Conservation (phyloP, 2,329 filamentous ascomycete genomes). For the Aspergillus jensenii region DNA sequence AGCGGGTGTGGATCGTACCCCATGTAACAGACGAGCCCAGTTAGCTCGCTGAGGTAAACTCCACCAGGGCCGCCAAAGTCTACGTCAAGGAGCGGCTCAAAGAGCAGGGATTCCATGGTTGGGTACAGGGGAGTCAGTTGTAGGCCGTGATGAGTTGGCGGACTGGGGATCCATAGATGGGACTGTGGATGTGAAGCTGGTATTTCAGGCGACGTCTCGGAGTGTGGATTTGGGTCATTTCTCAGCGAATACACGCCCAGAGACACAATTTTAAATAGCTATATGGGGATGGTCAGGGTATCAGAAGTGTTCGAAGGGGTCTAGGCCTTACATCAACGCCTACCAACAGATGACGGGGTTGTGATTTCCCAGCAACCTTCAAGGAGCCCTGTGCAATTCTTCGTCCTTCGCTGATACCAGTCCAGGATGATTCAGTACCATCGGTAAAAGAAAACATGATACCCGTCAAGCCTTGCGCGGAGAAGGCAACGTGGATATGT, state of each 20-base stretch:
- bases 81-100: constrained; percentile 11
- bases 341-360: not conserved
- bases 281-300: not conserved
- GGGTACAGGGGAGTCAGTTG: constrained; percentile 2
- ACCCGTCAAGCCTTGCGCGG: constrained; percentile 5
- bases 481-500: constrained; percentile 1
- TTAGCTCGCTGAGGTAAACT: constrained; percentile 1
- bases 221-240: not conserved
- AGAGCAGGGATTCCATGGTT: not conserved
- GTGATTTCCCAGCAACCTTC: not conserved
- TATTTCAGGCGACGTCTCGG: not conserved
- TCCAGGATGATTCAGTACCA: constrained; percentile 2
- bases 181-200: not conserved
- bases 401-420: not conserved
- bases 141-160: not conserved
- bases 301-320: not conserved
- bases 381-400: constrained; percentile 1
- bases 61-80: constrained; percentile 13
- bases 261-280: not conserved
- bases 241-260: not conserved
- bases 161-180: constrained; percentile 6
- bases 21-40: constrained; percentile 10
- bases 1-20: constrained; percentile 1
- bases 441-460: constrained; percentile 5
- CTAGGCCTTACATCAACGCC: constrained; percentile 3